Base-by-base conservation (phyloP, 1,139 yeast species). In the Eremothecium sinecaudum region DNA sequence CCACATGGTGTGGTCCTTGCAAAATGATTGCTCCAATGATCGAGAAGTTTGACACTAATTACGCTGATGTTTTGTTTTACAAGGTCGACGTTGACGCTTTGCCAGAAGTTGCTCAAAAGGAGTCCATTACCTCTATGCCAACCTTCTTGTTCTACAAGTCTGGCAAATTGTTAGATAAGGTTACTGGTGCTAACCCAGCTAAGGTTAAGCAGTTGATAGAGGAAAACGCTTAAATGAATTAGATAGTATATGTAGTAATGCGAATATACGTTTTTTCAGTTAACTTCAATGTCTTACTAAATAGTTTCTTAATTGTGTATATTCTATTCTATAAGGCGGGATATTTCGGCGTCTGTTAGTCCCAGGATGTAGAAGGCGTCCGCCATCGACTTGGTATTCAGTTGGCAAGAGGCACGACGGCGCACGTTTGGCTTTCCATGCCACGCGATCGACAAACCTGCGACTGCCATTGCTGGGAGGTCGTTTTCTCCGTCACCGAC, bases 401-500 rank as follows among this genome's bases (percentile, higher is more conserved):
- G 66, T 44, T 82, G 69, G 29, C 83, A 67, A 8, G 96, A 96
- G 0, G 98, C 98, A 46, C 64, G 61, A 38, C 59, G 50, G 56
- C 84, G 96, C 3, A 92, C 98, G 43, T 69, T 75, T 20, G 97
- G 96, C 57, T 92, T 92, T 12, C 98, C 98, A 55, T 86, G 81
- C 92, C 95, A 92, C 0, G 98, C 98, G 39, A 92, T 69, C 13
- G 98, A 98, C 56, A 76, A 82, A 0, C 98, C 97, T 2, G 95
- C 96, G 13, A 63, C 74, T 3, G 67, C 71, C 97, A 92, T 90
- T 87, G 93, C 93, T 28, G 73, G 73, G 54, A 92, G 66, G 59
- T 92, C 99, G 51, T 92, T 92, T 17, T 97, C 94, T 20, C 98
- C 98, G 56, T 92, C 98, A 19, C 99, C 99, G 24, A 92, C 83